These are phyloP conservation scores for Adansonia digitata DNA, from an alignment of 345 rosid genomes.

Conservation along the genomic window DNA sequence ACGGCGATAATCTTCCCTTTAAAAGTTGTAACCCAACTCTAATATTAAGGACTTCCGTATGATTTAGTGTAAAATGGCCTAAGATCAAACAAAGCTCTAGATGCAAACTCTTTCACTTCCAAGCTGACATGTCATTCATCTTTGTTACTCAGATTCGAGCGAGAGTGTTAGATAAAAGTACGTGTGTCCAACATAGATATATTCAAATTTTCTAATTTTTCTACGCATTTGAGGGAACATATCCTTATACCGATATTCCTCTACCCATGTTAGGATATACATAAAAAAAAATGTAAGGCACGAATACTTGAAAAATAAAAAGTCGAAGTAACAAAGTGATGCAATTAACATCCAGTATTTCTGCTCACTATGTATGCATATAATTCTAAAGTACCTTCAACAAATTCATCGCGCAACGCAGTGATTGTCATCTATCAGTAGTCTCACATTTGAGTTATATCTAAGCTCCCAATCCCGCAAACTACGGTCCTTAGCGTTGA, in stretches of 20 bases:
- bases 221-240: no score
- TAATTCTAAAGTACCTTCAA: slow-evolving; percentile 8
- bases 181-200: no score
- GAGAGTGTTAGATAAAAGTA: no score
- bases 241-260: no score
- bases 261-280: no score
- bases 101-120: neutral
- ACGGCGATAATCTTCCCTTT: neutral
- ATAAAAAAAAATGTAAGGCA: no score
- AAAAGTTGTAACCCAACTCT: neutral
- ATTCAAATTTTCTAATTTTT: no score
- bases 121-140: neutral
- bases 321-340: neutral
- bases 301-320: no score
- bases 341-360: neutral
- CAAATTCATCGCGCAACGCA: neutral
- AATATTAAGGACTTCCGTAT: neutral
- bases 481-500: neutral
- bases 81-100: neutral
- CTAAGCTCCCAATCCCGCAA: neutral
- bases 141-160: no score
- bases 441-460: neutral
- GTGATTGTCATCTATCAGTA: slow-evolving; percentile 11
- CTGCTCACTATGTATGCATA: neutral
- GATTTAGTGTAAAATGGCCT: neutral